phyloP scores from a whole-genome alignment of 441 rosid genomes.

The Mallotus repandus region DNA sequence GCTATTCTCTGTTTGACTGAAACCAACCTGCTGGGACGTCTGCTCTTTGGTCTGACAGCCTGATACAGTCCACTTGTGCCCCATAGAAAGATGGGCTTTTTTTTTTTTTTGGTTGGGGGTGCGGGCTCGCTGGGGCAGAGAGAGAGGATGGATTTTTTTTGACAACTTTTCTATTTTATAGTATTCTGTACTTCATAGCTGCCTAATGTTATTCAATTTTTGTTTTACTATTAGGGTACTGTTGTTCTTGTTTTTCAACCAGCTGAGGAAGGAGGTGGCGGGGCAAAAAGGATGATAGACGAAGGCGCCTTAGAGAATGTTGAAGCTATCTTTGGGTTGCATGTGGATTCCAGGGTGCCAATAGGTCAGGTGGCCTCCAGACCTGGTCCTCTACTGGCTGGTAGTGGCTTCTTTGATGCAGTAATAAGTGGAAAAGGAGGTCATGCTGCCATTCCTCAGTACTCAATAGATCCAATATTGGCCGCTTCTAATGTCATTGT shows the following conservation, averaged over 20 bases:
- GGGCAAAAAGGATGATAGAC: slow-evolving; percentile 64
- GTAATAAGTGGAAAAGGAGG: slow-evolving; percentile 88
- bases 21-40: background rate
- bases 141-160: background rate
- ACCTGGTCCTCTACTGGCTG: slow-evolving; percentile 80
- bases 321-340: slow-evolving; percentile 82
- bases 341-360: slow-evolving; percentile 46
- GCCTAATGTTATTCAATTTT: slow-evolving; percentile 8
- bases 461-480: slow-evolving; percentile 81
- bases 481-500: slow-evolving; percentile 91
- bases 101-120: background rate
- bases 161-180: background rate
- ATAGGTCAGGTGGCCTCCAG: slow-evolving; percentile 71
- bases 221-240: slow-evolving; percentile 59
- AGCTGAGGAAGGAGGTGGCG: slow-evolving; percentile 98
- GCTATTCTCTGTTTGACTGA: background rate
- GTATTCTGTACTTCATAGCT: background rate
- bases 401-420: slow-evolving; percentile 89
- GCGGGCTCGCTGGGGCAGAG: background rate
- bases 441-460: slow-evolving; percentile 93
- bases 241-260: slow-evolving; percentile 90
- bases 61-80: background rate
- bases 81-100: no score
- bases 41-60: slow-evolving; percentile 1
- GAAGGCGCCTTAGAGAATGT: slow-evolving; percentile 68